Base-by-base conservation (phyloP, 2,329 filamentous ascomycete genomes). In the Metarhizium rileyi region DNA sequence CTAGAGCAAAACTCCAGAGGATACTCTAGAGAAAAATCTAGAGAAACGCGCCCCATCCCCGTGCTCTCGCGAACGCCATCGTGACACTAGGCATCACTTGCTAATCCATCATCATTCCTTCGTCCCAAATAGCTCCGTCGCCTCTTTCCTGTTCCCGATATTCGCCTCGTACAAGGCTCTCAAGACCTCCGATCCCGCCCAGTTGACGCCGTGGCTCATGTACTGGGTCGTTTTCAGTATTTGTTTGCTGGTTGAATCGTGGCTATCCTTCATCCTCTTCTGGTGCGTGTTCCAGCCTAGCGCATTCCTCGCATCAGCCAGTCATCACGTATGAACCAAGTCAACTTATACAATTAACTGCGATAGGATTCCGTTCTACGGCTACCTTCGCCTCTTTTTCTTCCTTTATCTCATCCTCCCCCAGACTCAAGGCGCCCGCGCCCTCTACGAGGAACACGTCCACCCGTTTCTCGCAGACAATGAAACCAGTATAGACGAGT, bases 121-220 rank as follows among this genome's bases (percentile, higher is more conserved):
- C 28, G 22, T 30, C n/a, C 23, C 14, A n/a, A 36, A 47, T 64
- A 95, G 90, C 64, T 91, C 88, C 55, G 69, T 91, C 65, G 83
- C 87, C 52, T 94, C 90, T 50, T 90, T 95, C 64, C 82, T 96
- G 64, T 94, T 97, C 66, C 93, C 93, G 47, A 82, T 96, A 55
- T 97, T 95, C 71, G 90, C 91, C 57, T 95, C 91, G 56, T 97
- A 96, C 78, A 97, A 97, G 75, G 91, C 93, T 45, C 85, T 98
- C 63, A 91, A 93, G 71, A 90, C 89, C 16, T 86, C 86, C 47
- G 88, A 96, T 67, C 90, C 90, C 2, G 84, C 88, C 35, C 83
- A 94, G 64, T 78, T 96, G 52, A 88, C 88, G 55, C 91, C 91
- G 83, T 98, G 93, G 93, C 80, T 97, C 57, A 97, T 97, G 86